Conservation (phyloP, 1,139 yeast genomes). For the Geotrichum bryndzae region DNA sequence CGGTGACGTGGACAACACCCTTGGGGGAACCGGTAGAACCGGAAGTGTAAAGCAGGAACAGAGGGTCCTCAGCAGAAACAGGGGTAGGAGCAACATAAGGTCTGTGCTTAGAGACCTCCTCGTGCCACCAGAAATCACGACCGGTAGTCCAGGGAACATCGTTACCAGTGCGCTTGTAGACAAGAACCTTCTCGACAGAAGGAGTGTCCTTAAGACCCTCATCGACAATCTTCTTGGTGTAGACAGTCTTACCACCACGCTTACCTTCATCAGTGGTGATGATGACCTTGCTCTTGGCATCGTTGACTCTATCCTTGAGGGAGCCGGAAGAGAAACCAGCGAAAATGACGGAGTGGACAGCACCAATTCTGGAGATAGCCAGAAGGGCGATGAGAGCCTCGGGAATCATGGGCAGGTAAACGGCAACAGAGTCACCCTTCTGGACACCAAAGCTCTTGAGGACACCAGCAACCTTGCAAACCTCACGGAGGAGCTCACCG, state of each 20-base stretch:
- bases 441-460: slow-evolving; percentile 74
- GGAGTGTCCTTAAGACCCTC: slow-evolving; percentile 82
- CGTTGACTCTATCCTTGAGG: slow-evolving; percentile 80
- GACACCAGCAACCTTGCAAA: slow-evolving; percentile 83
- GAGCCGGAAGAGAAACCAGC: slow-evolving; percentile 97
- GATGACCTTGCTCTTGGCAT: slow-evolving; percentile 82
- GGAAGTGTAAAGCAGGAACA: slow-evolving; percentile 87
- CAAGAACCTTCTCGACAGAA: slow-evolving; percentile 73
- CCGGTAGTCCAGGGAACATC: slow-evolving; percentile 65
- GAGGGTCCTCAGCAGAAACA: slow-evolving; percentile 86
- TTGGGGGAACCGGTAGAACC: slow-evolving; percentile 98
- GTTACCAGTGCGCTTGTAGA: slow-evolving; percentile 79
- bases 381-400: slow-evolving; percentile 92
- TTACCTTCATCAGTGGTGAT: slow-evolving; percentile 95
- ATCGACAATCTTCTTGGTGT: slow-evolving; percentile 89
- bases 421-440: slow-evolving; percentile 95
- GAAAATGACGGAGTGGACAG: slow-evolving; percentile 91
- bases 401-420: slow-evolving; percentile 95
- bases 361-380: slow-evolving; percentile 93
- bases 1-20: slow-evolving; percentile 95
- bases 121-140: slow-evolving; percentile 94
- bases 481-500: slow-evolving; percentile 81
- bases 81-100: slow-evolving; percentile 85
- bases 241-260: slow-evolving; percentile 91
- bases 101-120: slow-evolving; percentile 71